Evolutionary conservation across 495 filamentous ascomycete species (phyloP).

Genomic region (Bathelium albidoporum): DNA sequence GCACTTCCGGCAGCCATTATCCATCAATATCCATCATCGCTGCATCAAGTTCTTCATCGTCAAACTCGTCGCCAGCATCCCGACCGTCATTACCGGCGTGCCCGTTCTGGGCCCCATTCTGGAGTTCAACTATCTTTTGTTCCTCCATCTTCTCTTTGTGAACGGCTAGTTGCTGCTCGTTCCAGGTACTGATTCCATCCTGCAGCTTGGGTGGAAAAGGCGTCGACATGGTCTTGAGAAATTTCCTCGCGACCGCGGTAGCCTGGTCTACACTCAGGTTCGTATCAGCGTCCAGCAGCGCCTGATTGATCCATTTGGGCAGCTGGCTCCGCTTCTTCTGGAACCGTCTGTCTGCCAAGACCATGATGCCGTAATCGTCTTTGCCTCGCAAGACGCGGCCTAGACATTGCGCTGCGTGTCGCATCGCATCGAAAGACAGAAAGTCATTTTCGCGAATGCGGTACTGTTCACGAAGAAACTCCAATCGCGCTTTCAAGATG

Average conservation of each 20-base stretch:
- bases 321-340: slow-evolving; percentile 80
- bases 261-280: slow-evolving; percentile 95
- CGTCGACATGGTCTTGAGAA: slow-evolving; percentile 81
- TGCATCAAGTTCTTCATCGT: slow-evolving; percentile 18
- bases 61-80: slow-evolving; percentile 10
- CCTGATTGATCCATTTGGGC: slow-evolving; percentile 95
- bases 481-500: slow-evolving; percentile 89
- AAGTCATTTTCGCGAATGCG: slow-evolving; percentile 97
- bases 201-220: slow-evolving; percentile 74
- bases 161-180: slow-evolving; percentile 57
- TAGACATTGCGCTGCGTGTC: slow-evolving; percentile 92
- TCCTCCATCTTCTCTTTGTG: slow-evolving; percentile 71
- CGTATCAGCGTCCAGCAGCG: slow-evolving; percentile 68
- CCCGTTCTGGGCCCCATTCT: slow-evolving; percentile 11
- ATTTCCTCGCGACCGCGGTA: slow-evolving; percentile 76
- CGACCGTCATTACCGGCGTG: slow-evolving; percentile 11
- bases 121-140: slow-evolving; percentile 41
- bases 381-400: slow-evolving; percentile 93
- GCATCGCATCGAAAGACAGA: slow-evolving; percentile 97
- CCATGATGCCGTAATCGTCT: slow-evolving; percentile 99
- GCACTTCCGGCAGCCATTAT: neutral
- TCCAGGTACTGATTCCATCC: slow-evolving; percentile 90
- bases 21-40: slow-evolving; percentile 22
- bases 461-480: slow-evolving; percentile 94
- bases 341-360: slow-evolving; percentile 86